Evolutionary conservation across 495 filamentous ascomycete genomes (phyloP), one percentile per base, ranked within the genome.

Genomic region (Pyrenula massariospora): DNA sequence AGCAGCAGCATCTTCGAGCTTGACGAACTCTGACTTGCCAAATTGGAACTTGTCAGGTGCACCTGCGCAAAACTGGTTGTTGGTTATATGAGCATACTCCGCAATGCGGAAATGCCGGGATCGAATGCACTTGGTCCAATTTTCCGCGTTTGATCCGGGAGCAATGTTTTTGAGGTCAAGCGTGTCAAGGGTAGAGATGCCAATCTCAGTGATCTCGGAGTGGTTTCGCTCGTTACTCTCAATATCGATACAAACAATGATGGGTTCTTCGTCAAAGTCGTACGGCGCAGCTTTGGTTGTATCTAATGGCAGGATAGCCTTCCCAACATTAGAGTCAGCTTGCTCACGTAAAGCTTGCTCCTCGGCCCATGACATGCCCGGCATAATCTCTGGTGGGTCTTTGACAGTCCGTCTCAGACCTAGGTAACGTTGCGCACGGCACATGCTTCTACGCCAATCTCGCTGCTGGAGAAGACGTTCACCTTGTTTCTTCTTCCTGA

Each of bases 131-230:
- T 70, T 60, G 10, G 77, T 72, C 92, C 91, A 91, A 57, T 82
- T 73, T 50, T 68, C 58, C 2, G 82, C 85, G 31, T 68, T 63
- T 11, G 74, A 59, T 11, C 87, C 86, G 21, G 88, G 87, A 2
- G 80, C 61, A 22, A 82, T 22, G 12, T 63, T 66, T 19, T 61
- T 59, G 25, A 79, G 69, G 57, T 86, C 79, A 10, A 68, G 59
- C 2, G 86, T 89, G 68, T 98, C 93, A 21, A 98, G 80, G 10
- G 79, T 82, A 10, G 89, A 84, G 52, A 98, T 75, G 31, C 93
- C 93, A 54, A 98, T 75, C 65, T 98, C 93, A 2, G 90, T 95
- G 58, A 96, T 72, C 1, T 76, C 62, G 50, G 71, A 68, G 2
- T 77, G 73, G 54, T 81, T 70, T 23, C 66, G 64, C 68, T 97